Conservation (phyloP, 495 filamentous ascomycete species). For the Trichoderma parareesei region DNA sequence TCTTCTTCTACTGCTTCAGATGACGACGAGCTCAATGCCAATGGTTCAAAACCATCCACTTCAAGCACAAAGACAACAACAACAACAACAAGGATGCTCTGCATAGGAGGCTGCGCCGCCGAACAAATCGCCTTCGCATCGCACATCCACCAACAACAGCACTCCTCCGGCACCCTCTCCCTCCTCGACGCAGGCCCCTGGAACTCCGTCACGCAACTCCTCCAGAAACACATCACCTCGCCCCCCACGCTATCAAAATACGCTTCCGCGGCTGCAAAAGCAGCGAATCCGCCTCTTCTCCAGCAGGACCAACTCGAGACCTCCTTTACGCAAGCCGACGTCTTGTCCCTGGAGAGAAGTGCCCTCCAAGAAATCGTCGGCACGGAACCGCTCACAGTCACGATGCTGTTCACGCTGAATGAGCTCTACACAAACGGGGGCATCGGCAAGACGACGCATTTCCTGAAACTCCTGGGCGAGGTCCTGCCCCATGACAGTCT, state of each 20-base stretch:
- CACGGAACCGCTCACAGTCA: conserved; percentile 46
- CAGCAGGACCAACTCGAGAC: conserved; percentile 30
- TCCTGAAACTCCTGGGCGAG: conserved; percentile 59
- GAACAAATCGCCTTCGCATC: conserved; percentile 72
- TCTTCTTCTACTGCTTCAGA: background rate
- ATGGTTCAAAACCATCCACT: background rate
- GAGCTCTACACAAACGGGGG: conserved; percentile 77
- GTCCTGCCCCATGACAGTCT: conserved; percentile 49
- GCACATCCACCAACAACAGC: conserved; percentile 37
- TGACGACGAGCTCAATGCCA: background rate
- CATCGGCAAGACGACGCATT: conserved; percentile 59
- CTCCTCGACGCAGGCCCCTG: conserved; percentile 78
- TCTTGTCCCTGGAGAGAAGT: conserved; percentile 43
- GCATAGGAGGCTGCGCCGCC: conserved; percentile 81
- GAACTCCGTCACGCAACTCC: conserved; percentile 47
- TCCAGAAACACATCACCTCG: conserved; percentile 40
- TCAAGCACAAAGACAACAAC: background rate
- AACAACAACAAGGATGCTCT: conserved; percentile 41
- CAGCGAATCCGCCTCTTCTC: conserved; percentile 37
- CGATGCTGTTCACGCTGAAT: conserved; percentile 92
- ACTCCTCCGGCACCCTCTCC: conserved; percentile 35
- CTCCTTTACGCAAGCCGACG: conserved; percentile 51
- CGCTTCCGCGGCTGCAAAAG: conserved; percentile 44
- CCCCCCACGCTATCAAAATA: conserved; percentile 44
- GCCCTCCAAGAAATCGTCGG: conserved; percentile 34